A percentile compares a stretch with the other conserved stretches of the same genome.
Evolutionary conservation across 2,329 filamentous ascomycete species (phyloP).

Genomic region (Neurospora sp.): DNA sequence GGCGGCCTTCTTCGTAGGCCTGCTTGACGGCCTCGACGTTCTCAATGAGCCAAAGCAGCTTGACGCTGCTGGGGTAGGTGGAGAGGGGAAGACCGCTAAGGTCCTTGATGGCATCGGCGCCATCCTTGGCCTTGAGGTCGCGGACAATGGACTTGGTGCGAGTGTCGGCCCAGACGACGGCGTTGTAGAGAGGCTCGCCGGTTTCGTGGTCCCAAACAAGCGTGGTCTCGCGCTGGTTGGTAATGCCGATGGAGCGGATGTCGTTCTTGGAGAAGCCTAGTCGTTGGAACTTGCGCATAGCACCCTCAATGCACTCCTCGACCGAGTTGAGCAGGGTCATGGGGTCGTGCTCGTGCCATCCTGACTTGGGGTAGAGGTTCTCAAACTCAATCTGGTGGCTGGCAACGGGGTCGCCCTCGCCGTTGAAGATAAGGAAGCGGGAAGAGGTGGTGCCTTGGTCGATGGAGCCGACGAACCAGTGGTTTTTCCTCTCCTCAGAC

Average conservation of each 20-base stretch:
- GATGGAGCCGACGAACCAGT: conserved; percentile 72
- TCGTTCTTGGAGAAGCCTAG: conserved; percentile 56
- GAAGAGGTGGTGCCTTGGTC: conserved; percentile 88
- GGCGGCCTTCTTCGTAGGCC: conserved; percentile 64
- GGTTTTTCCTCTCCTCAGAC: conserved; percentile 19
- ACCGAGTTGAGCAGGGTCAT: conserved; percentile 66
- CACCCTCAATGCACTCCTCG: conserved; percentile 68
- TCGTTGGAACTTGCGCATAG: conserved; percentile 60
- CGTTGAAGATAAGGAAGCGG: conserved; percentile 83
- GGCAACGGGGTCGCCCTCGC: conserved; percentile 64
- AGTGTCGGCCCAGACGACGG: conserved; percentile 86
- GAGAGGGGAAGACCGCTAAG: conserved; percentile 75
- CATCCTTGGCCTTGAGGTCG: conserved; percentile 58
- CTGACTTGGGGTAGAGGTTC: conserved; percentile 74
- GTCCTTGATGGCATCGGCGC: conserved; percentile 57
- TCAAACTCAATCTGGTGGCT: conserved; percentile 81
- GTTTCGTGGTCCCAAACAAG: conserved; percentile 76
- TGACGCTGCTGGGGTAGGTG: conserved; percentile 80
- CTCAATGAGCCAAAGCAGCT: conserved; percentile 72
- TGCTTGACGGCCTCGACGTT: conserved; percentile 59
- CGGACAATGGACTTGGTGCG: conserved; percentile 63
- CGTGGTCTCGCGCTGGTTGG: conserved; percentile 83
- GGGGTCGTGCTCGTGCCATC: conserved; percentile 88
- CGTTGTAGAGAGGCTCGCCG: conserved; percentile 71
- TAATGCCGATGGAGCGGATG: conserved; percentile 74